Evolutionary conservation across 495 filamentous ascomycete species (phyloP).

Genomic region (Apodospora peruviana): DNA sequence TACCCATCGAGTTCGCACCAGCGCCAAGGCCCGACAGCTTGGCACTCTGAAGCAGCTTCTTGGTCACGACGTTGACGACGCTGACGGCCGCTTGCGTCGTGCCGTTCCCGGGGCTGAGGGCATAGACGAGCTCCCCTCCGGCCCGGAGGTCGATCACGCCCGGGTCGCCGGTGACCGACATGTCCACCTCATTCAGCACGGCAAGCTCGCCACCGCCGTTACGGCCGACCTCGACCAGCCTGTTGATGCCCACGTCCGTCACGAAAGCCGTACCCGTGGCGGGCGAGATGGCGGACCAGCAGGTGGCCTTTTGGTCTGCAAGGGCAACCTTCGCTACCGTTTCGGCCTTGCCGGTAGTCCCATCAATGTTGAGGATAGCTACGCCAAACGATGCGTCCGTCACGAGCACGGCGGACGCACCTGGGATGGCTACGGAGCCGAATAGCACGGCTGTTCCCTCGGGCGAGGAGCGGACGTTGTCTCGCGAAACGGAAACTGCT

Average conservation of each 20-base stretch:
- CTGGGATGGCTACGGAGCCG: constrained; percentile 41
- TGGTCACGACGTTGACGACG: constrained; percentile 42
- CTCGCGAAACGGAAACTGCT: constrained; percentile 3
- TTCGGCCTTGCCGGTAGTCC: constrained; percentile 3
- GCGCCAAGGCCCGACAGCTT: constrained; percentile 19
- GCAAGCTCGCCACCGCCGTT: constrained; percentile 22
- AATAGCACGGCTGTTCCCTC: constrained; percentile 51
- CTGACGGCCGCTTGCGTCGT: constrained; percentile 37
- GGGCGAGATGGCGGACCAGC: constrained; percentile 45
- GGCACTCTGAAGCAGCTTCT: constrained; percentile 39
- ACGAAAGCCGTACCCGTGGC: constrained; percentile 46
- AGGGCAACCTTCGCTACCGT: constrained; percentile 29
- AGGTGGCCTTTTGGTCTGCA: constrained; percentile 47
- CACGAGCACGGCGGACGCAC: constrained; percentile 37
- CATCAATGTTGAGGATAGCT: constrained; percentile 26
- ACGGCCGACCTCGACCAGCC: constrained; percentile 47
- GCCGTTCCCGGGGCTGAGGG: constrained; percentile 48
- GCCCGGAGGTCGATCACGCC: constrained; percentile 52
- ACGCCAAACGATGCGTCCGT: constrained; percentile 54
- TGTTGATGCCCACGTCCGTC: constrained; percentile 45
- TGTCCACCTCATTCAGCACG: constrained; percentile 33
- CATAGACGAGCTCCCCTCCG: constrained; percentile 48
- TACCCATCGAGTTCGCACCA: constrained; percentile 27
- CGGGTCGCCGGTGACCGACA: constrained; percentile 33
- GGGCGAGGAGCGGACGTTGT: constrained; percentile 31